Percentiles rank a stretch among this genome's conserved stretches.
phyloP scores from a whole-genome alignment of 2,329 filamentous ascomycete species.

The Penicillium occitanis region DNA sequence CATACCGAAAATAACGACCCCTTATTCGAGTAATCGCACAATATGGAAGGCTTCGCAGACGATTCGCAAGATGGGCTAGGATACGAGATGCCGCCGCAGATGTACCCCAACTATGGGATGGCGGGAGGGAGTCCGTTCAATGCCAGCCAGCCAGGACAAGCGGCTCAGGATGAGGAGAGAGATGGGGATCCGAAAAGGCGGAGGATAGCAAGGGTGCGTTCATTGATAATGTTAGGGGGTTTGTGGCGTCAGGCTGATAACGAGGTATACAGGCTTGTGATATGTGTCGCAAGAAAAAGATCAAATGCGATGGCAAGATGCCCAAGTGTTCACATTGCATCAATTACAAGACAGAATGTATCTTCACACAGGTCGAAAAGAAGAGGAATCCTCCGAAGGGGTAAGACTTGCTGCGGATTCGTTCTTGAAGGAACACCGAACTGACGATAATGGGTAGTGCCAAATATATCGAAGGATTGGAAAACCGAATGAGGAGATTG shows the following conservation, averaged over 20 bases:
- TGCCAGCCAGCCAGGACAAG: slow-evolving; percentile 44
- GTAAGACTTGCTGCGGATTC: slow-evolving; percentile 51
- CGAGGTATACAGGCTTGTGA: slow-evolving; percentile 69
- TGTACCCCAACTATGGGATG: slow-evolving; percentile 63
- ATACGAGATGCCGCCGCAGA: slow-evolving; percentile 56
- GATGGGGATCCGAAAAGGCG: slow-evolving; percentile 79
- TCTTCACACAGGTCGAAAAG: slow-evolving; percentile 98
- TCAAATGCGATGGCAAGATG: slow-evolving; percentile 96
- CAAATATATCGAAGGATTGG: slow-evolving; percentile 95
- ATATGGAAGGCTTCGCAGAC: slow-evolving; percentile 40
- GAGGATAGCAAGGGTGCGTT: slow-evolving; percentile 82
- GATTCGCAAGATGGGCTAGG: slow-evolving; percentile 38
- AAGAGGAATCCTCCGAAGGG: slow-evolving; percentile 96
- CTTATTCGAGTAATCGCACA: neutral
- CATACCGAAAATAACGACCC: neutral
- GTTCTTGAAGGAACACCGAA: neutral
- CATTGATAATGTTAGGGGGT: neutral
- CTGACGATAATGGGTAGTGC: slow-evolving; percentile 56
- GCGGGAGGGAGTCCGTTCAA: slow-evolving; percentile 58
- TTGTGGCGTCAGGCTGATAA: slow-evolving; percentile 4
- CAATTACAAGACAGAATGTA: slow-evolving; percentile 97
- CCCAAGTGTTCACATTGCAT: slow-evolving; percentile 93
- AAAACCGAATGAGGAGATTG: slow-evolving; percentile 94
- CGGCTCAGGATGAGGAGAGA: slow-evolving; percentile 50
- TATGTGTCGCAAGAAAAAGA: slow-evolving; percentile 90